phyloP scores from a whole-genome alignment of 2,329 filamentous ascomycete genomes.

The Teratosphaeria gauchensis region DNA sequence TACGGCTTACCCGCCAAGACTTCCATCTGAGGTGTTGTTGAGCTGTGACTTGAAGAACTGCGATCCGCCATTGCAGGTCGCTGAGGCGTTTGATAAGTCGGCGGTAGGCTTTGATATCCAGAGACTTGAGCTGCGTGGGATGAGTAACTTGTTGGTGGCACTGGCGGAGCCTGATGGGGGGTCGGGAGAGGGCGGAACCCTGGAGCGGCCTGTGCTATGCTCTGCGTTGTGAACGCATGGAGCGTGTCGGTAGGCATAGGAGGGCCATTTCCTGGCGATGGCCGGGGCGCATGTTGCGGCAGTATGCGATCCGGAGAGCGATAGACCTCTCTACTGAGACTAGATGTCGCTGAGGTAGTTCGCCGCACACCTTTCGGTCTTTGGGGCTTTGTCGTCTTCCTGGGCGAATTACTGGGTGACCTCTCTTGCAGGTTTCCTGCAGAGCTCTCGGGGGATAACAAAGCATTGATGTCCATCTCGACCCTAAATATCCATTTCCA shows the following conservation, averaged over 20 bases:
- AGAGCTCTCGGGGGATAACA: constrained; percentile 35
- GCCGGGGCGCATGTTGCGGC: constrained; percentile 3
- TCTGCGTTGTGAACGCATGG: constrained; percentile 6
- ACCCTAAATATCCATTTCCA: background rate
- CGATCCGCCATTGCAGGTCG: constrained; percentile 24
- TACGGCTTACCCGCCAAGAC: constrained; percentile 34
- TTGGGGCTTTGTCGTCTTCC: background rate
- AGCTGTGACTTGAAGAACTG: constrained; percentile 32
- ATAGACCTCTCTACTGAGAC: constrained; percentile 33
- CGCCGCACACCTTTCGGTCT: background rate
- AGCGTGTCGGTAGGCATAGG: background rate
- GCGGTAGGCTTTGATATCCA: background rate
- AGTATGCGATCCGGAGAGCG: constrained; percentile 21
- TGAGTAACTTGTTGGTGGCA: constrained; percentile 17
- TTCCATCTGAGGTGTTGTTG: constrained; percentile 40
- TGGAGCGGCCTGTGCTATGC: constrained; percentile 5
- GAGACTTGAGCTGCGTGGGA: constrained; percentile 1
- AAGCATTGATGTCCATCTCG: constrained; percentile 40
- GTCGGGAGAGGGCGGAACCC: constrained; percentile 3
- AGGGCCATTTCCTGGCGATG: constrained; percentile 2
- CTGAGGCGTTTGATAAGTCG: constrained; percentile 6
- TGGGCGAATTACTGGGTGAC: constrained; percentile 10
- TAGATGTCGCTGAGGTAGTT: constrained; percentile 24
- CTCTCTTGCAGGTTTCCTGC: constrained; percentile 18
- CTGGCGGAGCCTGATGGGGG: constrained; percentile 2